phyloP scores from a whole-genome alignment of 805 yeast species.

The Ascoidea asiatica region DNA sequence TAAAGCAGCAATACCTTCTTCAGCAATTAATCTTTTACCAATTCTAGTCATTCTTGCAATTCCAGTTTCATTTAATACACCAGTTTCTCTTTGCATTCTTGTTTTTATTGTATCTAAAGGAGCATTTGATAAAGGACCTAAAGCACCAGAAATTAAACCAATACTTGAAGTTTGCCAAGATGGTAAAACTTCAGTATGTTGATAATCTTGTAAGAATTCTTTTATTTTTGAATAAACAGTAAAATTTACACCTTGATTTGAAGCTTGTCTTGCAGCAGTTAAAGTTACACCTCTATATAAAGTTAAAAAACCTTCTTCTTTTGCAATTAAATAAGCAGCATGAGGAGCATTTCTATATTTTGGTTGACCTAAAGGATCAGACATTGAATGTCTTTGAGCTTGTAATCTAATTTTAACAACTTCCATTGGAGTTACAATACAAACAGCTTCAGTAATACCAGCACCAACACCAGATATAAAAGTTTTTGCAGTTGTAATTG shows the following conservation, averaged over 20 bases:
- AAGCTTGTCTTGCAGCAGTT: constrained; percentile 96
- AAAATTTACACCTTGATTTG: constrained; percentile 97
- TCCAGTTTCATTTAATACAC: constrained; percentile 47
- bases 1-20: constrained; percentile 80
- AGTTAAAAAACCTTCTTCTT: constrained; percentile 84
- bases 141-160: constrained; percentile 89
- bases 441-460: constrained; percentile 90
- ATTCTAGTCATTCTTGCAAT: constrained; percentile 69
- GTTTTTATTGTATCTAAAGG: constrained; percentile 97
- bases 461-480: constrained; percentile 95
- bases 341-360: constrained; percentile 90
- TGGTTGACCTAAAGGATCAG: constrained; percentile 64
- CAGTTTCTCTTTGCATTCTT: constrained; percentile 84
- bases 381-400: constrained; percentile 86
- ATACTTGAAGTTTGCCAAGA: constrained; percentile 88
- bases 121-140: constrained; percentile 95
- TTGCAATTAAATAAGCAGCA: constrained; percentile 69
- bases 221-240: constrained; percentile 85
- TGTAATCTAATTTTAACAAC: constrained; percentile 93
- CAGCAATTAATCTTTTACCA: constrained; percentile 66
- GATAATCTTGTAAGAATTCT: constrained; percentile 51
- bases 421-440: constrained; percentile 94
- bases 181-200: constrained; percentile 49
- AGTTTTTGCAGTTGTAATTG: constrained; percentile 58
- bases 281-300: constrained; percentile 89